phyloP scores from a whole-genome alignment of 345 rosid species.

The Ceriops zippeliana region DNA sequence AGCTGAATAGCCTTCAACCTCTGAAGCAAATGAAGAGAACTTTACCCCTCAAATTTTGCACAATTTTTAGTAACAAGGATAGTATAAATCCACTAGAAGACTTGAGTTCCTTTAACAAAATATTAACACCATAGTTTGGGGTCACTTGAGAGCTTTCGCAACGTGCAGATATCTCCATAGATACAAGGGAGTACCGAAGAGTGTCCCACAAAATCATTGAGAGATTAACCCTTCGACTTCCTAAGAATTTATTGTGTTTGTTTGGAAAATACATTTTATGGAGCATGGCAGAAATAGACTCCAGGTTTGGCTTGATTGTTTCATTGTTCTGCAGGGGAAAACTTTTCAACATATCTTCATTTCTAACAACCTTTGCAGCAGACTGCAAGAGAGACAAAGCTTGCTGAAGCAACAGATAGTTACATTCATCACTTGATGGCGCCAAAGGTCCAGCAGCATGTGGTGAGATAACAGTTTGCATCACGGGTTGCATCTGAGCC shows the following conservation, averaged over 20 bases:
- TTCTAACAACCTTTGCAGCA: constrained; percentile 54
- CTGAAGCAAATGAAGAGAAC: constrained; percentile 66
- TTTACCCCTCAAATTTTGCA: constrained; percentile 53
- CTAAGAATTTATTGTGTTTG: constrained; percentile 36
- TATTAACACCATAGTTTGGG: constrained; percentile 45
- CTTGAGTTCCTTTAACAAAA: constrained; percentile 63
- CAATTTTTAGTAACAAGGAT: constrained; percentile 63
- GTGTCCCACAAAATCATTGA: constrained; percentile 85
- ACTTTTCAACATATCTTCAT: constrained; percentile 39
- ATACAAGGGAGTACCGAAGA: constrained; percentile 77
- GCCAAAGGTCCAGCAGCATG: constrained; percentile 17
- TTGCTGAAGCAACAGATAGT: constrained; percentile 45
- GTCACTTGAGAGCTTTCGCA: constrained; percentile 44
- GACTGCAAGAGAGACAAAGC: constrained; percentile 62
- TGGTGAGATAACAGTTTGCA: constrained; percentile 23
- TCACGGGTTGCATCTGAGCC: constrained; percentile 46
- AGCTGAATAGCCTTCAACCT: constrained; percentile 80
- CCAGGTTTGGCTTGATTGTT: constrained; percentile 44
- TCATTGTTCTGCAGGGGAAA: constrained; percentile 41
- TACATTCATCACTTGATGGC: constrained; percentile 26
- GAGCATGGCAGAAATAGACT: constrained; percentile 44
- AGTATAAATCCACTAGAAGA: constrained; percentile 66
- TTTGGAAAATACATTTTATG: constrained; percentile 50
- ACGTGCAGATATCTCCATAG: constrained; percentile 79
- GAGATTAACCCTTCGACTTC: constrained; percentile 42